Conservation (phyloP, 495 filamentous ascomycete genomes). For the Filosporella fistucella region DNA sequence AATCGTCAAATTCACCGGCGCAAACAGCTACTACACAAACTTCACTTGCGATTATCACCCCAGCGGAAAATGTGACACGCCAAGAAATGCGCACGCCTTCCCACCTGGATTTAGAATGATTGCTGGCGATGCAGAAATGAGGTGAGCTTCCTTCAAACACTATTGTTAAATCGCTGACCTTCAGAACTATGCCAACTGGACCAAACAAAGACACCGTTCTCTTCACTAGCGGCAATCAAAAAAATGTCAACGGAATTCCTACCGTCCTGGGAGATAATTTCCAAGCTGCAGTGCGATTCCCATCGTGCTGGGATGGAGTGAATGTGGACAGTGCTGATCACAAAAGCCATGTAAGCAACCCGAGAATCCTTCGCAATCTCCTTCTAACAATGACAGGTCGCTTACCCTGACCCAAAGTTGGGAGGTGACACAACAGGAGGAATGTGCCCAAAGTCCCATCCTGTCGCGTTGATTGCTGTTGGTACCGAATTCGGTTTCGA, state of each 20-base stretch:
- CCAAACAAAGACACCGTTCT: slow-evolving; percentile 36
- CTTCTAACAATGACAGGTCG: slow-evolving; percentile 33
- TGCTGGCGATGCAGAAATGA: slow-evolving; percentile 49
- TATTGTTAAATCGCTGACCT: slow-evolving; percentile 4
- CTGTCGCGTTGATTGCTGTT: slow-evolving; percentile 48
- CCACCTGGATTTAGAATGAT: slow-evolving; percentile 69
- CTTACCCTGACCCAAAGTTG: slow-evolving; percentile 21
- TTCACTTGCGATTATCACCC: slow-evolving; percentile 8
- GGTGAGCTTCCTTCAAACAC: slow-evolving; percentile 29
- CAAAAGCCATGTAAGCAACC: slow-evolving; percentile 52
- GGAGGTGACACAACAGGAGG: slow-evolving; percentile 42
- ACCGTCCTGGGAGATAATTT: slow-evolving; percentile 57
- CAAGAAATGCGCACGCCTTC: slow-evolving; percentile 36
- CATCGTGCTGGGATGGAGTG: slow-evolving; percentile 85
- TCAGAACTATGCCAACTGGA: slow-evolving; percentile 26
- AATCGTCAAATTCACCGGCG: slow-evolving; percentile 53
- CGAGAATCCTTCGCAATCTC: slow-evolving; percentile 28
- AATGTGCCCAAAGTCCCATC: slow-evolving; percentile 47
- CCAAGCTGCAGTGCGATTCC: slow-evolving; percentile 68
- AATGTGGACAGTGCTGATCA: slow-evolving; percentile 50
- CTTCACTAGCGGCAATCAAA: slow-evolving; percentile 18
- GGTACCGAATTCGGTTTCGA: slow-evolving; percentile 58
- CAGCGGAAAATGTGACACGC: not conserved
- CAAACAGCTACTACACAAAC: slow-evolving; percentile 57
- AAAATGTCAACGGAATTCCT: slow-evolving; percentile 49